Percentiles rank a stretch among this genome's conserved stretches.
These are phyloP conservation scores for Colletotrichum kahawae DNA, from an alignment of 2,329 filamentous ascomycete genomes.

Conservation along the genomic window DNA sequence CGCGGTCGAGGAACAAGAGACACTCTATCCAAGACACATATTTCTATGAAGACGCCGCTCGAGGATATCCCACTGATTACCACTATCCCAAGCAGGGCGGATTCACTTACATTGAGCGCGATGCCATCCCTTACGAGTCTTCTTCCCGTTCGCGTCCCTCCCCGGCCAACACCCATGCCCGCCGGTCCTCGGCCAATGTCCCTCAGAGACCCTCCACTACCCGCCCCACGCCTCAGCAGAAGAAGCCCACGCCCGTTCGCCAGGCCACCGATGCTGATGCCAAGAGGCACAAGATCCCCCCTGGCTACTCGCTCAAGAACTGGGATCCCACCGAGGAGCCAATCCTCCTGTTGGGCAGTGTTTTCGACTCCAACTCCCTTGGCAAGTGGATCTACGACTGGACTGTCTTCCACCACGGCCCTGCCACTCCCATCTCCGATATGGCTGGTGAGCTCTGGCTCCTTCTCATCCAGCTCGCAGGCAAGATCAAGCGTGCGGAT, in stretches of 20 bases:
- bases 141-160: slow-evolving; percentile 47
- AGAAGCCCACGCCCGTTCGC: slow-evolving; percentile 44
- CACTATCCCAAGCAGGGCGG: slow-evolving; percentile 59
- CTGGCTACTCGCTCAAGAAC: slow-evolving; percentile 95
- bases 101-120: slow-evolving; percentile 39
- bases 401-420: slow-evolving; percentile 90
- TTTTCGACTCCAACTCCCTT: slow-evolving; percentile 96
- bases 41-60: slow-evolving; percentile 44
- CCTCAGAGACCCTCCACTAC: slow-evolving; percentile 60
- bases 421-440: slow-evolving; percentile 83
- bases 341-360: slow-evolving; percentile 91
- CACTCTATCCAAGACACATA: slow-evolving; percentile 18
- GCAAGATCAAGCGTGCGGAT: slow-evolving; percentile 91
- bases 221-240: slow-evolving; percentile 49
- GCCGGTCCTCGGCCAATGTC: slow-evolving; percentile 53
- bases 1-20: slow-evolving; percentile 37
- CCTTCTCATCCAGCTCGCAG: slow-evolving; percentile 88
- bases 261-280: slow-evolving; percentile 64
- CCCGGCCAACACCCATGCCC: slow-evolving; percentile 46
- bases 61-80: slow-evolving; percentile 64
- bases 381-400: slow-evolving; percentile 99
- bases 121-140: slow-evolving; percentile 44
- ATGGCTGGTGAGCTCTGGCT: slow-evolving; percentile 96
- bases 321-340: slow-evolving; percentile 96
- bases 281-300: slow-evolving; percentile 75